Evolutionary conservation across 1,284 basidiomycete species (phyloP), one percentile per base, ranked within the genome.

Genomic region (Trichosporon asahii): DNA sequence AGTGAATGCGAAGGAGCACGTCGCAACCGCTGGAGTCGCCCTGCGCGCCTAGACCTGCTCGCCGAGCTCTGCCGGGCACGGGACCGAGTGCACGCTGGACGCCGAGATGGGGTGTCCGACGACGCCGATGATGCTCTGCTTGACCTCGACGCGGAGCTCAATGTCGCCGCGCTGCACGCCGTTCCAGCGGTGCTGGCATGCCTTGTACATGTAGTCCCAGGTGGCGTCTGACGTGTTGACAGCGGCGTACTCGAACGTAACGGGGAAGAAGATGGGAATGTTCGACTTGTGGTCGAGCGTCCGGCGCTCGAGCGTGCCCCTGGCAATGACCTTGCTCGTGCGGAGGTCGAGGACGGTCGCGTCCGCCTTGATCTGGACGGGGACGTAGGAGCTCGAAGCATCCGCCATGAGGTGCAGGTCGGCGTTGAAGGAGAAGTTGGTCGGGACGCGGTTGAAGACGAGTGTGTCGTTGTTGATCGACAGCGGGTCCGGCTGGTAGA

Each of bases 381-480:
- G 92, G 8, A 95, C 84, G 78, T 88, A 91, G 74, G 90, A 93
- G 75, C 82, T 83, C 15, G 84, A 85, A 3, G 92, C 93, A 82
- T 94, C 87, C 81, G 82, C 82, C 76, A 91, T 86, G 9, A 95
- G 85, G 60, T 89, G 86, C 23, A 92, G 88, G 64, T 87, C 85
- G 1, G 89, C 92, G 2, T 90, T 86, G 85, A 95, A 95, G 21
- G 90, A 89, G 82, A 94, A 95, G 82, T 95, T 95, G 65, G 93
- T 89, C 0, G 92, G 92, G 0, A 85, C 79, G 66, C 90, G 88
- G 53, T 86, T 89, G 84, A 94, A 93, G 23, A 83, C 79, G 61
- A 82, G 73, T 0, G 87, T 88, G 0, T 88, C 86, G 66, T 86
- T 88, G 15, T 90, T 89, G 27, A 86, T 84, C 3, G 79, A 78